Base-by-base conservation (phyloP, 2,329 filamentous ascomycete species). In the Neocucurbitaria cava region DNA sequence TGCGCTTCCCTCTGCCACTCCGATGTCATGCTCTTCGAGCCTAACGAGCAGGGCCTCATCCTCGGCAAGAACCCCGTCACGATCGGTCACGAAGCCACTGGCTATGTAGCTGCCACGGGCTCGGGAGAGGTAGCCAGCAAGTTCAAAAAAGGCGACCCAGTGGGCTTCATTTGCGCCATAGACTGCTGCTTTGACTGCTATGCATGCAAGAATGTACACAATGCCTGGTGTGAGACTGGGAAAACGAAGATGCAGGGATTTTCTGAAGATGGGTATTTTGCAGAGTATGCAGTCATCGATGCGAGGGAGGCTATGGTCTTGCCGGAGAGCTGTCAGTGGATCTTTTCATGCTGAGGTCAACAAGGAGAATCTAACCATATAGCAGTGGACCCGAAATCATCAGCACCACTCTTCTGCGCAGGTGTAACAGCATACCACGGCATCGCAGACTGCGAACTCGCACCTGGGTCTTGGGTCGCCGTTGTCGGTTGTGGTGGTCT, bases 1-100 rank as follows among this genome's bases (percentile, higher is more conserved):
- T 76, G 68, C 45, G 76, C 77, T 5, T 77, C 75, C 0, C 67
- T 78, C 9, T 78, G 76, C 58, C 76, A 78, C 55, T 73, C 74
- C 1, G 77, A 78, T 47, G 59, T 77, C 7, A 74, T 75, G 71
- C 59, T 68, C 17, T 73, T 75, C 49, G 70, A 74, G 55, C 67
- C 70, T 5, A 74, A 73, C 45, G 69, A 71, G 26, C 69, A 72
- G 58, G 69, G 69, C 17, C 58, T 74, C 3, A 66, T 70, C 41
- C 58, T 73, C 1, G 65, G 70, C 20, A 55, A 66, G 41, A 71
- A 71, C 43, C 70, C 70, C 2, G 63, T 71, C 11, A 74, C 70
- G 8, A 71, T 74, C 28, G 72, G 71, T 20, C 71, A 75, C 46
- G 70, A 75, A 60, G 70, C 62, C 2, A 62, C 65, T 1, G 72